Base-by-base conservation (phyloP, 148 eudicot genomes). In the Selenicereus undatus region DNA sequence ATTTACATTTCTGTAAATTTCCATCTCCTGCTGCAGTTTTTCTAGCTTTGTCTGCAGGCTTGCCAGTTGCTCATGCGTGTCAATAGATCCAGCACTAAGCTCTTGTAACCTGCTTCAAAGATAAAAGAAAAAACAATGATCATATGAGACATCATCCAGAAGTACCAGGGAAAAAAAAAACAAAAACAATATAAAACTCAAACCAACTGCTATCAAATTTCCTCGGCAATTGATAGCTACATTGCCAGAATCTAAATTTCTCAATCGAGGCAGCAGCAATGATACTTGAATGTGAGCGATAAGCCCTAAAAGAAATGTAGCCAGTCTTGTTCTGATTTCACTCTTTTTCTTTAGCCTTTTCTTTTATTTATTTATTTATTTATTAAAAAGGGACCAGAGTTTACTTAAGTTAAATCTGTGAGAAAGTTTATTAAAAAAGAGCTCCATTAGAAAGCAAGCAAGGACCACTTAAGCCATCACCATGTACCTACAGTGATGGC, bases 61-160 rank as follows among this genome's bases (percentile, higher is more conserved):
- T 72, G 69, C 77, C 71, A 86, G 82, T 62, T 86, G 86, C 80
- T 83, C 86, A 83, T 91, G 89, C 73, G 85, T 89, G 83, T 91
- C 87, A 76, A 81, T 35, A 76, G 88, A 83, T 79, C 83, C 88
- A 71, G 65, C 83, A 73, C 86, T 82, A 77, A 90, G 88, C 84
- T 94, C 95, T 89, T 96, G 91, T 48, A 91, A 78, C 91, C 99
- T 96, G 90, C 26, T 74, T 80, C 84, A 81, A 83, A 76, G 86
- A 85, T 79, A 11, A 45, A 81, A 51, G 13, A 2, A 73, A 22
- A 26, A 64, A 26, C 50, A 22, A 64, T 20, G 27, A 64, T 22
- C 35, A 39, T 43, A 62, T 18, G 24, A 14, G 9, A 11, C 5
- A 80, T 24, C 52, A 36, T 18, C 29, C n/a, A 5, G 27, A n/a